These are phyloP conservation scores for Alisma plantagoaquatica DNA, from an alignment of 106 monocot species.

Conservation along the genomic window DNA sequence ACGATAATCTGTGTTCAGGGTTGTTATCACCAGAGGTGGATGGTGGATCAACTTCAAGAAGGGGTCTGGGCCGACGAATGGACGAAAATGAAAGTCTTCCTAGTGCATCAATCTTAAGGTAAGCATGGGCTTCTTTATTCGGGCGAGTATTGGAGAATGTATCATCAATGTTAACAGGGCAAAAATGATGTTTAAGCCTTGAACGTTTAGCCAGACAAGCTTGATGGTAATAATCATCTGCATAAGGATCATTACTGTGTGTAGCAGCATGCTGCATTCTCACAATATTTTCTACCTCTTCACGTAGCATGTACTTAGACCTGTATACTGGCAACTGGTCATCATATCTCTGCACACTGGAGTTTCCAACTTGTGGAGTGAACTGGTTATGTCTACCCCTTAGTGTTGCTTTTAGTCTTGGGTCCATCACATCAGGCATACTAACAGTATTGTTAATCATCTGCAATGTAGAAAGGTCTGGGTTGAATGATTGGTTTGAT, in stretches of 20 bases:
- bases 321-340: no score
- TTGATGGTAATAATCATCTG: no score
- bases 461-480: conserved; percentile 7
- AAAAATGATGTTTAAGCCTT: conserved; percentile 27
- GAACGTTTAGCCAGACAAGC: no score
- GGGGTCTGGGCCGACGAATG: conserved; percentile 21
- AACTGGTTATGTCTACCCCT: conserved; percentile 27
- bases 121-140: conserved; percentile 25
- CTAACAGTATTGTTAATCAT: conserved; percentile 21
- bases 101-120: conserved; percentile 32
- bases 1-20: not conserved
- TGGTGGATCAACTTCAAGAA: conserved; percentile 4
- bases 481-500: conserved; percentile 18
- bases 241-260: no score
- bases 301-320: no score
- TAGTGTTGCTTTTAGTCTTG: conserved; percentile 18
- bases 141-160: conserved; percentile 14
- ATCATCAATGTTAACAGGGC: conserved; percentile 31
- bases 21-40: not conserved
- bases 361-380: conserved; percentile 15
- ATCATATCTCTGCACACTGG: no score
- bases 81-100: conserved; percentile 37
- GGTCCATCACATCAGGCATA: conserved; percentile 25
- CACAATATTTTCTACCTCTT: no score
- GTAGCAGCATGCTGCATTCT: no score